Conservation (phyloP, 768 basidiomycete species). For the Suillus subluteus region DNA sequence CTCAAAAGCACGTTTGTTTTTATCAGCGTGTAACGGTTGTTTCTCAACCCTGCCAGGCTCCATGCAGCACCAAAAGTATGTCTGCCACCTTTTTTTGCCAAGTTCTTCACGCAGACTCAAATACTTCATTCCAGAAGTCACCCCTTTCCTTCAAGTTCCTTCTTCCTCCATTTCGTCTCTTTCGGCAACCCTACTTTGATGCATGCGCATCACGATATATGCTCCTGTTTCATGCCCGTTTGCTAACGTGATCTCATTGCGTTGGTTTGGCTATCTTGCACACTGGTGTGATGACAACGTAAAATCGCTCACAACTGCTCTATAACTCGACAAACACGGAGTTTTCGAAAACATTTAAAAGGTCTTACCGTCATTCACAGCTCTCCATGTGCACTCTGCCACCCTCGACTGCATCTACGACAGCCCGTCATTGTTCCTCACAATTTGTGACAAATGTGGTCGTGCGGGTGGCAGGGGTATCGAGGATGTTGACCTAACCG, state of each 20-base stretch:
- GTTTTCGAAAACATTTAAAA: not conserved
- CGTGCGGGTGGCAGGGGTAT: too few species aligned
- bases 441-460: not conserved
- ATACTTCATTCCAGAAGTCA: too few species aligned
- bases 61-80: too few species aligned
- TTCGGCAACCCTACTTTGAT: not conserved
- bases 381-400: not conserved
- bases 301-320: not conserved
- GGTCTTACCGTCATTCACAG: not conserved
- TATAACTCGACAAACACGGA: too few species aligned
- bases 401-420: not conserved
- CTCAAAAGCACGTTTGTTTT: too few species aligned
- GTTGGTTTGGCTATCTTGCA: not conserved
- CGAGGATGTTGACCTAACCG: too few species aligned
- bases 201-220: not conserved
- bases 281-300: not conserved
- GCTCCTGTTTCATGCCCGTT: not conserved
- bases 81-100: too few species aligned
- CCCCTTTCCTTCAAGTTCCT: not conserved
- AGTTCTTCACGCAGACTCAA: too few species aligned
- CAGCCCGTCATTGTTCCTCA: not conserved
- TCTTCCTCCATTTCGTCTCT: not conserved
- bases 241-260: not conserved
- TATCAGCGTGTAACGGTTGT: too few species aligned
- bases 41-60: too few species aligned